Evolutionary conservation across 192 early-diverging fungal genomes (phyloP).

Genomic region (Spizellomyces punctatus): DNA sequence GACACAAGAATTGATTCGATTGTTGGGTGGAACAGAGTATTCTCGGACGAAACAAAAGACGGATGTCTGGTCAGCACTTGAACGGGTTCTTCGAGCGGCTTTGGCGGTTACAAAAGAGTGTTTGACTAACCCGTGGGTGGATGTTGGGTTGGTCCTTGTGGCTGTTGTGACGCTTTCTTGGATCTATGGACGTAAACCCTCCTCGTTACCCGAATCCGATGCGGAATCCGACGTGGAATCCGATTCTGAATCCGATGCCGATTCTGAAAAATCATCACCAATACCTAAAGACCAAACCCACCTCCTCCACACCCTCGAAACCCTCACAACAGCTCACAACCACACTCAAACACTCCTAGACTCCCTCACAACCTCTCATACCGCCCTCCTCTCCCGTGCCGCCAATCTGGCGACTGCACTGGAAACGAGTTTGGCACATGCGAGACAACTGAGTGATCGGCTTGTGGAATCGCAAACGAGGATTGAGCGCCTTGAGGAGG

Average conservation of each 20-base stretch:
- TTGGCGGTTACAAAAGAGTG: constrained; percentile 15
- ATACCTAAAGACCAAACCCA: neutral
- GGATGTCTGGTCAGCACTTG: constrained; percentile 3
- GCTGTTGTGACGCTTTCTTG: constrained; percentile 17
- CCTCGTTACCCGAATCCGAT: neutral
- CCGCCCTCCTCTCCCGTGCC: neutral
- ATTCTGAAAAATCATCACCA: neutral
- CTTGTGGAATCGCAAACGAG: neutral
- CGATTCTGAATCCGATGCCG: neutral
- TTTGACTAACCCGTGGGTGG: constrained; percentile 27
- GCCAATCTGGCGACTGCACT: constrained; percentile 15
- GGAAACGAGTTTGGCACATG: constrained; percentile 12
- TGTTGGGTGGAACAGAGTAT: neutral
- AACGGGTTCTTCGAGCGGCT: constrained; percentile 4
- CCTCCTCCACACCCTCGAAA: neutral
- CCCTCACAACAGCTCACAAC: neutral
- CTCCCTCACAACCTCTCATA: neutral
- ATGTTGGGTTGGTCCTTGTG: constrained; percentile 6
- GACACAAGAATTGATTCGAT: neutral
- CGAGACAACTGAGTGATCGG: constrained; percentile 8
- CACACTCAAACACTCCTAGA: neutral
- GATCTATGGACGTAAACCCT: constrained; percentile 6
- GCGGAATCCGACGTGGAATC: neutral
- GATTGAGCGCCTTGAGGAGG: constrained; percentile 19
- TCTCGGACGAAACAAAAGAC: neutral